Conservation (phyloP, 2,329 filamentous ascomycete genomes). For the Trichoderma cornu-damae region DNA sequence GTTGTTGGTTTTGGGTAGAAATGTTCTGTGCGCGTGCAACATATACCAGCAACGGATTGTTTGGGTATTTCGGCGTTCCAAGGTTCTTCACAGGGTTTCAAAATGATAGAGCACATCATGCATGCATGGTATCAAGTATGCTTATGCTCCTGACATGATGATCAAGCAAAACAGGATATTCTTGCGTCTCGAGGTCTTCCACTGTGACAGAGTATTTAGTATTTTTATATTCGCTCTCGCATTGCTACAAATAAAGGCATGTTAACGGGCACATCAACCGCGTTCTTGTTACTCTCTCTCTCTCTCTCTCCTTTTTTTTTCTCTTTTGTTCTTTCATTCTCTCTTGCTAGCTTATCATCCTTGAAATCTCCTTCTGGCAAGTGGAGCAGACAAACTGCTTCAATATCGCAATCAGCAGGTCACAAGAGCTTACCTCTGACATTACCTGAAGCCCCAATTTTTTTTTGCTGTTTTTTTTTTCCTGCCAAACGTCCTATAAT, state of each 20-base stretch:
- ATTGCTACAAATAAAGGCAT: not conserved
- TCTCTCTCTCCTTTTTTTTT: not conserved
- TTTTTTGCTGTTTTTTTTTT: constrained; percentile 4
- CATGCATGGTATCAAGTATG: constrained; percentile 15
- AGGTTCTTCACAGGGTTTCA: constrained; percentile 28
- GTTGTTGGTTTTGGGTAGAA: constrained; percentile 17
- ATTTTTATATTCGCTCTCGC: not conserved
- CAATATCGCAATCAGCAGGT: constrained; percentile 31
- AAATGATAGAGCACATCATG: constrained; percentile 24
- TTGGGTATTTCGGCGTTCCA: constrained; percentile 35
- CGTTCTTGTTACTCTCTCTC: not conserved
- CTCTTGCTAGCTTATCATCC: constrained; percentile 21
- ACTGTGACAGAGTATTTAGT: not conserved
- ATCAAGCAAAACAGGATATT: constrained; percentile 20
- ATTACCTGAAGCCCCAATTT: constrained; percentile 39
- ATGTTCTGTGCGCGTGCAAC: constrained; percentile 30
- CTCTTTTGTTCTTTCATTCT: not conserved
- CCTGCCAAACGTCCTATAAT: constrained; percentile 25
- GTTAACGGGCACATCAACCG: not conserved
- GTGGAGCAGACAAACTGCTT: constrained; percentile 11
- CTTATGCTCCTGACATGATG: constrained; percentile 29
- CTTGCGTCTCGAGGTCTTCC: not conserved
- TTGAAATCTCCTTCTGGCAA: constrained; percentile 5
- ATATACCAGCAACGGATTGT: constrained; percentile 33
- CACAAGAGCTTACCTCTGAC: constrained; percentile 50